Percentiles rank a stretch among this genome's conserved stretches.
Evolutionary conservation across 768 basidiomycete genomes (phyloP).

Genomic region (Lactifluus echinatus): DNA sequence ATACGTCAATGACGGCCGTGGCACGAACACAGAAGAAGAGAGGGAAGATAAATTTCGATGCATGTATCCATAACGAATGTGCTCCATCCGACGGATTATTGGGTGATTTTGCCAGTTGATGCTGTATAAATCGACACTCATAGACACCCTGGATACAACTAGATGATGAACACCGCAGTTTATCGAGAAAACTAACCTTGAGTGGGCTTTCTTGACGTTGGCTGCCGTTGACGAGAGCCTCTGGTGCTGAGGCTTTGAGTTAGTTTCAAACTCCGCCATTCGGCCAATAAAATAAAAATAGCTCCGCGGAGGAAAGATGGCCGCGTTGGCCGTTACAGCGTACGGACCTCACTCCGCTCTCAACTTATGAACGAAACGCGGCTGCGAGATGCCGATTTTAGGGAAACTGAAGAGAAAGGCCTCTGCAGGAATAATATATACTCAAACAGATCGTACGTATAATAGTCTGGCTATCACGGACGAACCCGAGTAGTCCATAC

Average conservation of each 20-base stretch:
- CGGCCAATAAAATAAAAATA: no score
- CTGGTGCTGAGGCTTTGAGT: conserved; percentile 1
- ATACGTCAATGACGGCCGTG: conserved; percentile 18
- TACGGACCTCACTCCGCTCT: no score
- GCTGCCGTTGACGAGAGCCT: conserved; percentile 2
- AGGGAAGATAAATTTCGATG: neutral
- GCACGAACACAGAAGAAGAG: neutral
- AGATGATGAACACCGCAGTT: neutral
- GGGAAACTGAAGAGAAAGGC: no score
- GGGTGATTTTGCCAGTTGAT: neutral
- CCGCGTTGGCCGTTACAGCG: no score
- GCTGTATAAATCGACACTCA: neutral
- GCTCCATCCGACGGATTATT: conserved; percentile 20
- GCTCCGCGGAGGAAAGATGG: no score
- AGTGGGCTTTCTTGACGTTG: conserved; percentile 27
- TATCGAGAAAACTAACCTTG: conserved; percentile 30
- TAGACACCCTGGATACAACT: neutral
- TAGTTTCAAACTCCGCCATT: conserved; percentile 14
- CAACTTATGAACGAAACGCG: no score
- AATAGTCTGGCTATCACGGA: no score
- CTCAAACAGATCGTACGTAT: no score
- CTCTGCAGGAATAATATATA: no score
- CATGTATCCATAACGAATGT: conserved; percentile 3
- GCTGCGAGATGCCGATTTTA: no score
- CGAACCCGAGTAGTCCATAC: no score